Conservation (phyloP, 2,329 filamentous ascomycete species). For the Aspergillus glaucus region DNA sequence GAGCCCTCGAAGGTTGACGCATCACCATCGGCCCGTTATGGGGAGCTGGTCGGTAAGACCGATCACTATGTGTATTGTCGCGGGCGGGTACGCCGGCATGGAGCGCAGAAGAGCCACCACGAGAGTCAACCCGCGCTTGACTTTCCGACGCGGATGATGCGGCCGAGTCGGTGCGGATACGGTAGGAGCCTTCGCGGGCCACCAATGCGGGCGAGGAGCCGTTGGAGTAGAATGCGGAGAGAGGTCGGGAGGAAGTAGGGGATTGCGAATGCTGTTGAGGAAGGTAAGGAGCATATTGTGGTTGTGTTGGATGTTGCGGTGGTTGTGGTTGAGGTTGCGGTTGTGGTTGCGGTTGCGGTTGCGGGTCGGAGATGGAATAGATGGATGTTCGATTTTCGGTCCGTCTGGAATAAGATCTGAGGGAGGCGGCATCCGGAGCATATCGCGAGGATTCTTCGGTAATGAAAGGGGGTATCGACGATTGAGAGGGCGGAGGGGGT, state of each 20-base stretch:
- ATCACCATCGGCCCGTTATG: constrained; percentile 63
- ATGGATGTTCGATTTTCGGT: constrained; percentile 39
- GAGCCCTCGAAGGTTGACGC: constrained; percentile 68
- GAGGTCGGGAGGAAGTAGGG: constrained; percentile 36
- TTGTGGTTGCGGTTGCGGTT: constrained; percentile 33
- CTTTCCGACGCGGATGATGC: constrained; percentile 52
- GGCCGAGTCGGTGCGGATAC: constrained; percentile 55
- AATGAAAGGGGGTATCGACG: constrained; percentile 7
- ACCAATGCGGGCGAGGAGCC: constrained; percentile 33
- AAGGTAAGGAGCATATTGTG: constrained; percentile 40
- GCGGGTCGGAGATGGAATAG: constrained; percentile 39
- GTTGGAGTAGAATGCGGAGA: constrained; percentile 45
- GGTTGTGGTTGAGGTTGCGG: constrained; percentile 36
- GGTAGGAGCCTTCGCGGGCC: constrained; percentile 42
- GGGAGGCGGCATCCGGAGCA: constrained; percentile 14
- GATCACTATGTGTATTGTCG: constrained; percentile 63
- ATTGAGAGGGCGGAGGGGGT: constrained; percentile 17
- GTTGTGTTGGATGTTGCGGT: constrained; percentile 34
- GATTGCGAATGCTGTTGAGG: constrained; percentile 33
- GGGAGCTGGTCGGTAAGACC: constrained; percentile 58
- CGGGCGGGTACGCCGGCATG: constrained; percentile 57
- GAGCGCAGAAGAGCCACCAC: constrained; percentile 54
- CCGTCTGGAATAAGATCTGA: constrained; percentile 15
- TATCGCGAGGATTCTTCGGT: constrained; percentile 11
- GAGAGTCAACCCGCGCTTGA: constrained; percentile 57